Percentiles rank a stretch among this genome's conserved stretches.
Conservation (phyloP, 75 land plant species). For the Sequoia sempervirens region DNA sequence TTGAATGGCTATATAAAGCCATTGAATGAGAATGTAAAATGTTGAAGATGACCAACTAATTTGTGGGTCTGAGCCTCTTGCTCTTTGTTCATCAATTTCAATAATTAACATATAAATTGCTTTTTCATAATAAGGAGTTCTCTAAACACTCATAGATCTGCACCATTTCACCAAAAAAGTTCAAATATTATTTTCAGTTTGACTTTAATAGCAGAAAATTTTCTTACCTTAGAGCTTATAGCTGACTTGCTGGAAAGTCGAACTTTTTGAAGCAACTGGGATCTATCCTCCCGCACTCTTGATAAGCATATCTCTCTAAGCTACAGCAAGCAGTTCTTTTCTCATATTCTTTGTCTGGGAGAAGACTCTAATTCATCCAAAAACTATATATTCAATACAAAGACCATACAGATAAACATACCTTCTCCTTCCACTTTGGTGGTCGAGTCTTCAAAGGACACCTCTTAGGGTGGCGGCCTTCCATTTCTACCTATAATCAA, state of each 20-base stretch:
- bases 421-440: slow-evolving; percentile 8
- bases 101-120: not conserved
- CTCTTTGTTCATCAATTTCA: not conserved
- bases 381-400: not conserved
- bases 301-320: slow-evolving; percentile 7
- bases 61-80: no score
- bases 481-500: slow-evolving; percentile 6
- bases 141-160: not conserved
- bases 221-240: not conserved
- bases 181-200: no score
- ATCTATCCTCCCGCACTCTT: slow-evolving; percentile 1
- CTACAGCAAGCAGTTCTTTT: not conserved
- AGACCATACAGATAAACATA: not conserved
- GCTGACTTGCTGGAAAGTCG: not conserved
- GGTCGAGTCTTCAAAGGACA: not conserved
- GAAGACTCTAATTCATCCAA: not conserved
- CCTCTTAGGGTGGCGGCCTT: slow-evolving; percentile 8
- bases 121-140: not conserved
- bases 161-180: no score
- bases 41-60: no score
- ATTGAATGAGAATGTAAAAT: no score
- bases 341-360: not conserved
- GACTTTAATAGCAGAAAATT: not conserved
- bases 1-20: no score
- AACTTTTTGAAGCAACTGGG: not conserved